Base-by-base conservation (phyloP, 768 basidiomycete genomes). In the Termitomyces bulborhizus region DNA sequence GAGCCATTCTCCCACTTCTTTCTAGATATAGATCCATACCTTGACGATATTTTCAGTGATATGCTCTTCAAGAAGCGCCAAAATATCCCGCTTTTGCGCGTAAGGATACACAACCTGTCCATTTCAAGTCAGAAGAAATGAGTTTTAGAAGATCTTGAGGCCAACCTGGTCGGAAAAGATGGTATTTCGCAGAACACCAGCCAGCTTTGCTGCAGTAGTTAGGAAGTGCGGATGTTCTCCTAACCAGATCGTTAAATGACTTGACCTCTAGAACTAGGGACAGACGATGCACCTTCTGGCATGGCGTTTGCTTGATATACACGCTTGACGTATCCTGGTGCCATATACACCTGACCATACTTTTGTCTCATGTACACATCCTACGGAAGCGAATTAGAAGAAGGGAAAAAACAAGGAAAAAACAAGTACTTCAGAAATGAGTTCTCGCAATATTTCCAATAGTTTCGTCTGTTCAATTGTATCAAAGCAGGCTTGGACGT, bases 401-500 rank as follows among this genome's bases (percentile, higher is more conserved):
- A 46, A 39, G 41, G 16, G n/a, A n/a, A n/a, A n/a, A n/a, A n/a
- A n/a, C n/a, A n/a, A n/a, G n/a, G n/a, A n/a, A n/a, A n/a, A n/a
- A n/a, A 9, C 8, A 12, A 12, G 16, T 62, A 88, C 92, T 73
- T 91, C 84, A 0, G 85, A 83, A 46, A 99, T 74, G 3, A 98
- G 64, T 3, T 82, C 71, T 9, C 80, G 76, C 27, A 98, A 69
- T 37, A 99, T 90, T 39, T 81, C 76, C 32, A 98, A 69, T 43
- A 99, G 71, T 63, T 87, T 94, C 7, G 81, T 76, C 68, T 98
- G 97, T 34, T 93, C 85, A 55, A 98, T 98, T 0, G 90, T 93
- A 70, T 99, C 97, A 74, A 98, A 99, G 62, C 94, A 97, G 6
- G 96, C 87, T 57, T 88, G 88, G 16, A 98, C 93, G 65, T 99